phyloP scores from a whole-genome alignment of 2,329 filamentous ascomycete species.

The Pseudonectria foliicola region DNA sequence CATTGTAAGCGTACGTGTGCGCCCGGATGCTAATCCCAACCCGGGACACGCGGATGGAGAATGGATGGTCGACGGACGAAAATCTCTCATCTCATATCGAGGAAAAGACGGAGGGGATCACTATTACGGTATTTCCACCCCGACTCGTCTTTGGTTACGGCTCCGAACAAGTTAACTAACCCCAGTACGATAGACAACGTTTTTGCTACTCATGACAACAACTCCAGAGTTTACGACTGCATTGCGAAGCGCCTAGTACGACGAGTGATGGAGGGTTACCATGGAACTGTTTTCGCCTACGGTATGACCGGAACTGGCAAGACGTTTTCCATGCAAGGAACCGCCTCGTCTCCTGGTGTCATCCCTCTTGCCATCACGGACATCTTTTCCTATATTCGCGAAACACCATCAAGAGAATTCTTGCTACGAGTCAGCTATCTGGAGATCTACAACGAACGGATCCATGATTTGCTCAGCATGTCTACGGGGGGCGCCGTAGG shows the following conservation, averaged over 20 bases:
- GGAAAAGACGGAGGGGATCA: conserved; percentile 92
- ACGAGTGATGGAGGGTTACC: conserved; percentile 97
- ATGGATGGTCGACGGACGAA: conserved; percentile 85
- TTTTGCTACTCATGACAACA: conserved; percentile 89
- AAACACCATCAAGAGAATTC: conserved; percentile 92
- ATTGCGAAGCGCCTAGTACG: conserved; percentile 89
- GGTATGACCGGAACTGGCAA: conserved; percentile 99
- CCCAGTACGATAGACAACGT: conserved; percentile 72
- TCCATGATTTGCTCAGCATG: conserved; percentile 84
- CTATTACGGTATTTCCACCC: conserved; percentile 65
- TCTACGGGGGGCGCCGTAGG: conserved; percentile 52
- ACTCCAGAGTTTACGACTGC: conserved; percentile 89
- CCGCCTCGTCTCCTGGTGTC: conserved; percentile 87
- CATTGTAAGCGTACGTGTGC: conserved; percentile 86
- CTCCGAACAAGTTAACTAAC: conserved; percentile 11
- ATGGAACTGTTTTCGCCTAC: conserved; percentile 96
- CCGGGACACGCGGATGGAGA: conserved; percentile 64
- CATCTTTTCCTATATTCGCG: conserved; percentile 97
- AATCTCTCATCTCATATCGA: conserved; percentile 72
- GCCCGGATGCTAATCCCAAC: conserved; percentile 67
- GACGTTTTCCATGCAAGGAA: conserved; percentile 99
- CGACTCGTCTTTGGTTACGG: background rate
- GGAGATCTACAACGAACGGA: conserved; percentile 98
- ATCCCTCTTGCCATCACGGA: conserved; percentile 97
- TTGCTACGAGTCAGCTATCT: conserved; percentile 92